phyloP scores from a whole-genome alignment of 306 rosid genomes.

The Quercus suber region DNA sequence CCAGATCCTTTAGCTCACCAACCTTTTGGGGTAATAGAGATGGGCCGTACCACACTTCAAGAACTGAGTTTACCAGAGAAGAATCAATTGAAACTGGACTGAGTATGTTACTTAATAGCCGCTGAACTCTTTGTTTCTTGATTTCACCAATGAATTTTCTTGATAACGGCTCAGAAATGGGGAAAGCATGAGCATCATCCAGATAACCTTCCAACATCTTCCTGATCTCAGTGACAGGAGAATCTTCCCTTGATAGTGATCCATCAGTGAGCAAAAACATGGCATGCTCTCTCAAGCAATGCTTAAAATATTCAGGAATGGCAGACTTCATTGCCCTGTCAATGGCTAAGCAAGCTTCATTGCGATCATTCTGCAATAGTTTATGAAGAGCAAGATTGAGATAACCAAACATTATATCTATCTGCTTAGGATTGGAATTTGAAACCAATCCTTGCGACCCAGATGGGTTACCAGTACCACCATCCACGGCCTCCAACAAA shows the following conservation, averaged over 20 bases:
- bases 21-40: slow-evolving; percentile 61
- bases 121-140: slow-evolving; percentile 75
- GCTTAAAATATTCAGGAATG: slow-evolving; percentile 45
- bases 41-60: slow-evolving; percentile 75
- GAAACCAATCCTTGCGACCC: slow-evolving; percentile 37
- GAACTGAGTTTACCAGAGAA: slow-evolving; percentile 60
- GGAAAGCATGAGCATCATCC: slow-evolving; percentile 39
- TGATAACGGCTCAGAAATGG: slow-evolving; percentile 48
- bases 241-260: slow-evolving; percentile 40
- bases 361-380: slow-evolving; percentile 46
- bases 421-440: slow-evolving; percentile 32
- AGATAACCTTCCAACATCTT: slow-evolving; percentile 54
- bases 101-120: slow-evolving; percentile 51
- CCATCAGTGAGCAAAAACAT: slow-evolving; percentile 65
- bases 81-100: slow-evolving; percentile 59
- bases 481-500: slow-evolving; percentile 11
- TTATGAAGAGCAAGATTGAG: slow-evolving; percentile 70
- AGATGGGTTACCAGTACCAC: slow-evolving; percentile 30
- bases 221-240: slow-evolving; percentile 40
- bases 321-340: slow-evolving; percentile 63
- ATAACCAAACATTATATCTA: slow-evolving; percentile 70
- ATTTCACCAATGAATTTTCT: slow-evolving; percentile 55
- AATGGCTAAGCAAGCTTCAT: slow-evolving; percentile 58
- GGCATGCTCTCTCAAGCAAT: slow-evolving; percentile 56
- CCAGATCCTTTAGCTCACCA: slow-evolving; percentile 57